Evolutionary conservation across 1,139 yeast species (phyloP), one percentile per base, ranked within the genome.

Genomic region (Fermentozyma sake): DNA sequence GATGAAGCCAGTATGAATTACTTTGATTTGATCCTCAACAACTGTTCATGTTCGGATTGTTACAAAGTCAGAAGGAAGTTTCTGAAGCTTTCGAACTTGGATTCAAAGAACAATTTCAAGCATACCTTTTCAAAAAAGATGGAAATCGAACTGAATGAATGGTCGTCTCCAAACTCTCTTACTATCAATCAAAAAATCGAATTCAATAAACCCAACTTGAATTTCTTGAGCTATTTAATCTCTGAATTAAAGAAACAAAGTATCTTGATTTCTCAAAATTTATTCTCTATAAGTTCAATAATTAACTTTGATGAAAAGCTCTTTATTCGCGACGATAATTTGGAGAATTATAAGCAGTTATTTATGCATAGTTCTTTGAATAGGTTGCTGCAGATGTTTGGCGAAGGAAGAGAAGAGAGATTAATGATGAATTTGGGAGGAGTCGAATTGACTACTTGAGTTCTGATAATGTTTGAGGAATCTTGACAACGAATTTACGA

Each of bases 41-140:
- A 33, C n/a, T 53, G 59, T 29, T 18, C 35, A 3, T 53, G 59
- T 24, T 6, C 16, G 4, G 30, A 30, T 1, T 53, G 59, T 25
- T 27, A 31, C 9, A 21, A 26, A 8, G 32, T 48, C 3, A 41
- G 58, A 27, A 18, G 14, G 10, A 20, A 27, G 12, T 52, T 45
- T 32, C 35, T 32, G 12, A 24, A 28, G 8, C 32, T 44, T 28
- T 46, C 57, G 0, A 29, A 30, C 8, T 30, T 29, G 16, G 53
- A 48, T 21, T 42, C 49, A 9, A 27, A 27, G 11, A 42, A 44
- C 23, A 43, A 41, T 23, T 48, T 34, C 30, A 41, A 31, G 28
- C 52, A 45, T 31, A 47, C 40, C 20, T 48, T 46, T 26, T 34
- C 32, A 14, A 29, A 32, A 7, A n/a, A 31, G 12, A 13, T 27